Evolutionary conservation across 2,329 filamentous ascomycete genomes (phyloP), one percentile per base, ranked within the genome.

Genomic region (Exserohilum turcica): DNA sequence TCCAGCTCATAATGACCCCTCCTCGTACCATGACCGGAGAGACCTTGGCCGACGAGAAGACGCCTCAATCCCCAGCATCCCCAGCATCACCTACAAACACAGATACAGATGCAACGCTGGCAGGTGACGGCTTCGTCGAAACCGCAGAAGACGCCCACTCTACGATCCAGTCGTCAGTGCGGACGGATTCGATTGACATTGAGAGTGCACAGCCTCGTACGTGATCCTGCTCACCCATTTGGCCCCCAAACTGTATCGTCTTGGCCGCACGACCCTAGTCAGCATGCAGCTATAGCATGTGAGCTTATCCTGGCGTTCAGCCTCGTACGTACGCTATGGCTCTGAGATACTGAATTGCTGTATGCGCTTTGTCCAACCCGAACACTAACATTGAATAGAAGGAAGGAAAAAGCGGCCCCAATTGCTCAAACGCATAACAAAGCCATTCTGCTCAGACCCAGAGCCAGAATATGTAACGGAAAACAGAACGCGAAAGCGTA

Each of bases 121-220:
- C 50, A 28, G 70, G 67, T 38, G 71, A 72, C 40, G 69, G 61
- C 10, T 64, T 72, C 19, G 72, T 72, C 24, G 65, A 72, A 28
- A 71, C 71, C 43, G 51, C 56, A 19, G 61, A 65, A 8, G 63
- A 66, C 13, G 39, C 62, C 19, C 59, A 46, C 18, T 63, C 60
- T 5, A 51, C 52, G 4, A 31, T 50, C 8, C 53, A 46, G 9
- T 46, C 57, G 7, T 66, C 55, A 5, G 16, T 45, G 32, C 47
- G 29, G 21, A 54, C 57, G 6, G 27, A 43, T n/a, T 57, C 60
- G 44, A 43, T 56, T 29, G 59, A 52, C 32, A 54, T 56, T 31
- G 54, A 57, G 19, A 53, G 53, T 66, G 63, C 68, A 67, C 67
- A 71, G 67, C 68, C 69, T 63, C 59, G 70, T 73, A 67, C 24